phyloP scores from a whole-genome alignment of 1,139 yeast species.

The Suhomyces ambrosiae region DNA sequence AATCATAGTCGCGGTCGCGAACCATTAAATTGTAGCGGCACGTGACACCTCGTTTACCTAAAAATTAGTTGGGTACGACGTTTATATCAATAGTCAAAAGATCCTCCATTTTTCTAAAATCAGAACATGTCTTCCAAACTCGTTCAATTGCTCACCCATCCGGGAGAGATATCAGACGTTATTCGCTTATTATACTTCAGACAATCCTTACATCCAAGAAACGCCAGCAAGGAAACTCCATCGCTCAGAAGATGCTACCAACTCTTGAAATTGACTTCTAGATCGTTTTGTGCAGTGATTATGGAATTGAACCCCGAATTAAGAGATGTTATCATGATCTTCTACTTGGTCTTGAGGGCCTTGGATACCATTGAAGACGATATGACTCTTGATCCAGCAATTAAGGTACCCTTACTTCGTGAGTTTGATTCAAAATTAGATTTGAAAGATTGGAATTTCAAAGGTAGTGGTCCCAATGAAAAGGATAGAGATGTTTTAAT shows the following conservation, averaged over 20 bases:
- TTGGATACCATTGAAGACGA: conserved; percentile 97
- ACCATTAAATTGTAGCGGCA: not conserved
- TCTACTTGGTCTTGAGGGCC: conserved; percentile 84
- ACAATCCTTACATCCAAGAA: conserved; percentile 56
- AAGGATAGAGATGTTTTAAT: conserved; percentile 78
- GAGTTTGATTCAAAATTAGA: conserved; percentile 64
- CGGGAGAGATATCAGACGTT: conserved; percentile 70
- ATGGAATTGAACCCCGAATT: conserved; percentile 89
- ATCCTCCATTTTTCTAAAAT: not conserved
- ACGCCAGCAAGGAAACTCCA: conserved; percentile 41
- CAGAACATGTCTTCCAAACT: conserved; percentile 59
- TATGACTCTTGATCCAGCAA: conserved; percentile 73
- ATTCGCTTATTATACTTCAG: conserved; percentile 60
- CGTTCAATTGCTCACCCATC: conserved; percentile 66
- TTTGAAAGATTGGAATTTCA: conserved; percentile 75
- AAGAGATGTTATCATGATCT: conserved; percentile 77
- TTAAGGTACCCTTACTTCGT: conserved; percentile 76
- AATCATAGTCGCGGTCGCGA: no score
- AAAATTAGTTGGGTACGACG: conserved; percentile 4
- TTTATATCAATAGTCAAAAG: not conserved
- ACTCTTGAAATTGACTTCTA: conserved; percentile 69
- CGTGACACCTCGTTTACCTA: not conserved
- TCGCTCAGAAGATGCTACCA: conserved; percentile 67
- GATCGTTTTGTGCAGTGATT: conserved; percentile 93
- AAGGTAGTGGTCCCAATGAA: conserved; percentile 74